These are phyloP conservation scores for Clavariopsis aquatica DNA, from an alignment of 495 filamentous ascomycete species.

Conservation along the genomic window DNA sequence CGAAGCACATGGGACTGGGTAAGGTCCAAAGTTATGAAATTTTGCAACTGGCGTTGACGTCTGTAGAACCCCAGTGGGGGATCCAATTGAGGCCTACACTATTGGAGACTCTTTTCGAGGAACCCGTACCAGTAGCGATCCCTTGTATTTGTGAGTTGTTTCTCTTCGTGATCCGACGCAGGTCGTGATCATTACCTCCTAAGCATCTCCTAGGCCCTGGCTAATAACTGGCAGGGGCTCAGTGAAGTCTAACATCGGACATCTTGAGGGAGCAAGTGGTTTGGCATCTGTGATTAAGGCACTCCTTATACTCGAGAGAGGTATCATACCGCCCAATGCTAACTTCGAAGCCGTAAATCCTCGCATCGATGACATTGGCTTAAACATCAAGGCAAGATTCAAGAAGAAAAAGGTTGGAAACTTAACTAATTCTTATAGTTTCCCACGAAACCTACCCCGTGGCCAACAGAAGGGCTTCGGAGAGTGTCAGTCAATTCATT, in stretches of 20 bases:
- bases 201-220: no score
- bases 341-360: not conserved
- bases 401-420: not conserved
- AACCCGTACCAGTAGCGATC: slow-evolving; percentile 35
- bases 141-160: slow-evolving; percentile 4
- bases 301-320: slow-evolving; percentile 42
- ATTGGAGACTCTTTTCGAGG: slow-evolving; percentile 51
- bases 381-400: slow-evolving; percentile 8
- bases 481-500: slow-evolving; percentile 44
- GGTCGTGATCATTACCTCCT: no score
- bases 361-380: slow-evolving; percentile 4
- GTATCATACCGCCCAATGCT: slow-evolving; percentile 40
- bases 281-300: slow-evolving; percentile 45
- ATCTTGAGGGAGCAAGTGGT: slow-evolving; percentile 46
- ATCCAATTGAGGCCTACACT: slow-evolving; percentile 62
- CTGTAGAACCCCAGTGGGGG: slow-evolving; percentile 35
- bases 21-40: not conserved
- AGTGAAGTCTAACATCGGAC: slow-evolving; percentile 44
- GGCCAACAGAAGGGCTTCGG: not conserved
- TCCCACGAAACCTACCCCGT: slow-evolving; percentile 2
- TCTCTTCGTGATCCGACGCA: not conserved
- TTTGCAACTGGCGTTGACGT: not conserved
- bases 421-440: not conserved
- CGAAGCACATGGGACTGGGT: slow-evolving; percentile 20
- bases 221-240: slow-evolving; percentile 1